Base-by-base conservation (phyloP, 2,329 filamentous ascomycete species). In the Eutypa lata region DNA sequence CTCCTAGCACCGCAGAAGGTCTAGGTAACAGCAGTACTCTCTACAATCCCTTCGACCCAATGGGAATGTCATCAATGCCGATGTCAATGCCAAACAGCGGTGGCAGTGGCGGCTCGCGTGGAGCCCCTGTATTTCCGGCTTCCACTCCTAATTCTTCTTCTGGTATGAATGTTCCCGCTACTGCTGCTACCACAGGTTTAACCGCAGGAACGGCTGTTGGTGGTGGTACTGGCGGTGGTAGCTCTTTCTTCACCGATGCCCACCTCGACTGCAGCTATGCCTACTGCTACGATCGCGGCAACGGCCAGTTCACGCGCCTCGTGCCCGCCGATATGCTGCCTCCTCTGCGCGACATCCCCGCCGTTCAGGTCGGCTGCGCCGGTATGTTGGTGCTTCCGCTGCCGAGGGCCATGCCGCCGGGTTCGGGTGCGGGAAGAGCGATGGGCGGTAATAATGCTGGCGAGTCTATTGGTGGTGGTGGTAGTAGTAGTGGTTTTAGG, bases 271-370 rank as follows among this genome's bases (percentile, higher is more conserved):
- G 53, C 33, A 61, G 65, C 14, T 78, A 73, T 51, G 74, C 71
- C 2, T 85, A 85, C 63, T 82, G 74, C 57, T 75, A 79, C 49
- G 74, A 78, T 49, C 67, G 82, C 7, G 76, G 76, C 8, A 75
- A 82, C 53, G 82, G 82, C 3, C 68, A 71, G 46, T 79, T 75
- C 53, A 83, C 82, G 5, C 72, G 77, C 3, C 74, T 86, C 1
- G 70, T 85, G 14, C 80, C 80, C 0, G 81, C 78, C 0, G 82
- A 86, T 55, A 71, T 75, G 68, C 66, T 85, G 11, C 77, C 31
- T 75, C 69, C 63, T 49, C 76, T 77, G 16, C 72, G 62, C 37
- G 66, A 76, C 44, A 68, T 84, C 4, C 75, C 77, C 2, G 60
- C 71, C 1, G 51, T 69, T 1, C 73, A 81, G 63, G 52, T 61